Conservation (phyloP, 495 filamentous ascomycete genomes). For the Aspergillus egyptiacus region DNA sequence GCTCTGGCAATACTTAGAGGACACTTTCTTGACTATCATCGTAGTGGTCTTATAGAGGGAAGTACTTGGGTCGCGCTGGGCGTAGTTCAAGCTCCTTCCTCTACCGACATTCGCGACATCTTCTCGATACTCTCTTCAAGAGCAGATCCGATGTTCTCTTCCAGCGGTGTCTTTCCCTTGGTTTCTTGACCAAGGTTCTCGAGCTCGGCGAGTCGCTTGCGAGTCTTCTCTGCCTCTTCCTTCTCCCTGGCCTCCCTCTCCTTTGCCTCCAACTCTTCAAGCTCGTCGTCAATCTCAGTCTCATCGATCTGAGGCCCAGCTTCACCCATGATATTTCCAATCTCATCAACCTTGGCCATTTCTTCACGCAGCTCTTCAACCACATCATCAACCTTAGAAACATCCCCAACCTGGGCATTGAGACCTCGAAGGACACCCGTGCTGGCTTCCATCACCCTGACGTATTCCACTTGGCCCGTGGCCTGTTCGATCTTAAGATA, state of each 20-base stretch:
- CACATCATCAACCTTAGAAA: constrained; percentile 67
- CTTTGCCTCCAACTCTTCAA: constrained; percentile 66
- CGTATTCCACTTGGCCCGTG: constrained; percentile 69
- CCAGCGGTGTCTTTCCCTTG: constrained; percentile 24
- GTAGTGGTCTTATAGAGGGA: neutral
- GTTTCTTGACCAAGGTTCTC: constrained; percentile 36
- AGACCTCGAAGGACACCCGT: constrained; percentile 62
- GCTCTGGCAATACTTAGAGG: constrained; percentile 6
- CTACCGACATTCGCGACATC: constrained; percentile 41
- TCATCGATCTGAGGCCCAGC: constrained; percentile 62
- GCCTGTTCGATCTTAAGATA: constrained; percentile 79
- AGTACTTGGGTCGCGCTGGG: neutral
- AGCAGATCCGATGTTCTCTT: constrained; percentile 25
- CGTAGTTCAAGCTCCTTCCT: constrained; percentile 28
- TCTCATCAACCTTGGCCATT: constrained; percentile 77
- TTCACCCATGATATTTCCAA: constrained; percentile 69
- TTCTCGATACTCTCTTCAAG: constrained; percentile 36
- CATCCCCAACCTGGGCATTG: constrained; percentile 71
- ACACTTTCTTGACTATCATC: neutral
- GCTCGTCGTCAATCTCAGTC: constrained; percentile 79
- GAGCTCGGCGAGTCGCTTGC: constrained; percentile 41
- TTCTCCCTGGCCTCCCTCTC: constrained; percentile 54
- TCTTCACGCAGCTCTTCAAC: constrained; percentile 70
- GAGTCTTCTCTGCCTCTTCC: constrained; percentile 39
- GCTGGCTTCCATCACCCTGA: constrained; percentile 74